Conservation (phyloP, 306 rosid genomes). For the Cicer cuneatum region DNA sequence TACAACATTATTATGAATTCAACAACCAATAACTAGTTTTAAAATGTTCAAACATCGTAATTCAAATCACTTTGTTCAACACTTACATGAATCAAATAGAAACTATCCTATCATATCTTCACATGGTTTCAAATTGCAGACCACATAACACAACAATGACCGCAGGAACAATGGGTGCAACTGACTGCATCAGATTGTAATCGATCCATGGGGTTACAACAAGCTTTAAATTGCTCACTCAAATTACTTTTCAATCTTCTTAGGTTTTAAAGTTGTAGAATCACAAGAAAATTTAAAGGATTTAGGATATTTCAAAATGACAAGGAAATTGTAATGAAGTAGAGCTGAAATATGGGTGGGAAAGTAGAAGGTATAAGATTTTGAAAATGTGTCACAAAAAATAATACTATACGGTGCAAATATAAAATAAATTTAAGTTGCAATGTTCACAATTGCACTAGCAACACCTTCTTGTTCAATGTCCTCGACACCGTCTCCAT, state of each 20-base stretch:
- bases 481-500: constrained; percentile 11
- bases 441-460: neutral
- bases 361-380: neutral
- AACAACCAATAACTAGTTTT: neutral
- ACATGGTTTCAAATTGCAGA: neutral
- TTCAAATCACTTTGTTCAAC: constrained; percentile 17
- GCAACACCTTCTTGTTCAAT: neutral
- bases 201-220: neutral
- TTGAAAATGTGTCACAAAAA: neutral
- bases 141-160: neutral
- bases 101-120: constrained; percentile 25
- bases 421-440: neutral
- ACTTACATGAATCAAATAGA: constrained; percentile 42
- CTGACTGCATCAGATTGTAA: neutral
- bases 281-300: too few relatives aligned
- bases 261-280: too few relatives aligned
- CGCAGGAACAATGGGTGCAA: neutral
- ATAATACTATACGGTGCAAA: neutral
- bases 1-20: constrained; percentile 27
- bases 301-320: too few relatives aligned
- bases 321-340: too few relatives aligned
- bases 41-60: constrained; percentile 26
- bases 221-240: neutral
- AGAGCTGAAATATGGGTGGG: neutral
- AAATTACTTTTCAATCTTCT: neutral